phyloP scores from a whole-genome alignment of 768 basidiomycete genomes.

The Boletus speciosus region DNA sequence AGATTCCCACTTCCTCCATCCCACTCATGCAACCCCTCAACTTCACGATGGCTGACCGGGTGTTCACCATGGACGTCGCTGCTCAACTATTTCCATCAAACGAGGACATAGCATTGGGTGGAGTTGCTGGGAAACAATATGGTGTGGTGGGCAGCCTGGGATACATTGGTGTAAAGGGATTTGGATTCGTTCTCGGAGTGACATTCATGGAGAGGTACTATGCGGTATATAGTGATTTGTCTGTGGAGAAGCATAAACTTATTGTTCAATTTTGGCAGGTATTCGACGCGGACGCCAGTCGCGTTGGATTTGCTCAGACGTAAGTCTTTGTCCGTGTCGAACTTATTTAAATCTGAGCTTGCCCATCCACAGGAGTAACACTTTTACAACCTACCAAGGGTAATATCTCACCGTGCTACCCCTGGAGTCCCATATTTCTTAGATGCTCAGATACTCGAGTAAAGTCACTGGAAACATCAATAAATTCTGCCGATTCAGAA shows the following conservation, averaged over 20 bases:
- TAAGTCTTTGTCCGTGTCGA: slow-evolving; percentile 6
- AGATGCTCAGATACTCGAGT: not conserved
- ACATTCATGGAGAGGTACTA: slow-evolving; percentile 1
- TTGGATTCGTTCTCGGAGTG: not conserved
- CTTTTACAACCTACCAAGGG: slow-evolving; percentile 6
- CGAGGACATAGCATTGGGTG: slow-evolving; percentile 15
- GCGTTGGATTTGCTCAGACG: slow-evolving; percentile 24
- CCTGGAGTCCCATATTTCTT: not conserved
- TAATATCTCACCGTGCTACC: not conserved
- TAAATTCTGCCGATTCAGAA: not conserved
- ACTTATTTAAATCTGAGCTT: not conserved
- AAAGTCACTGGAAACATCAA: not conserved
- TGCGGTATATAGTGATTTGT: slow-evolving; percentile 1
- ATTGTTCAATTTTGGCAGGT: slow-evolving; percentile 7
- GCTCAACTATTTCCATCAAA: slow-evolving; percentile 18
- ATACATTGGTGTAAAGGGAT: not conserved
- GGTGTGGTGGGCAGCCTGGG: slow-evolving; percentile 4
- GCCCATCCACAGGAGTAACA: slow-evolving; percentile 17
- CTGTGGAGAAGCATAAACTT: not conserved
- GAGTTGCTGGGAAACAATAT: slow-evolving; percentile 8
- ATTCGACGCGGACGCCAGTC: slow-evolving; percentile 17
- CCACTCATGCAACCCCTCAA: slow-evolving; percentile 12
- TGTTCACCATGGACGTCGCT: slow-evolving; percentile 18
- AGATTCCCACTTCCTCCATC: slow-evolving; percentile 15
- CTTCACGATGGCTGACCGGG: slow-evolving; percentile 10